Evolutionary conservation across 768 basidiomycete species (phyloP), one percentile per base, ranked within the genome.

Genomic region (Mycena rebaudengoi): DNA sequence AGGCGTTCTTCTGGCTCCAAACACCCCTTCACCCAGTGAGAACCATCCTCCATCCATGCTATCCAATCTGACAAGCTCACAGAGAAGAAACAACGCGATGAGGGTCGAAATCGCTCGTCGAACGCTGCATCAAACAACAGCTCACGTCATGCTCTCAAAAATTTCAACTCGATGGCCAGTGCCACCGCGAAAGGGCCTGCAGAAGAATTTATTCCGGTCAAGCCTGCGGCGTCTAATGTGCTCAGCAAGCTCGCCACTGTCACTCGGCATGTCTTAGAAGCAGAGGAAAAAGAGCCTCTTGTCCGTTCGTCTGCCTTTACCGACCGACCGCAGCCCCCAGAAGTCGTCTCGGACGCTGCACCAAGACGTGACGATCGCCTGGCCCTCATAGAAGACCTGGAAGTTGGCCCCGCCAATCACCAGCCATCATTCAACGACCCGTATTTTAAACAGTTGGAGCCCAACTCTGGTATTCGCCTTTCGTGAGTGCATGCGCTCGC

Each of bases 391-490:
- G 92, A 98, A 67, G 86, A 91, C 28, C 81, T 99, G 14, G 77
- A 87, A 65, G 82, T 88, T 45, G 96, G 96, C 0, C 95, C 96
- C 8, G 82, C 81, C 49, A 89, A 95, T 37, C 91, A 94, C 73
- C 86, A 79, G 14, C 80, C 92, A 16, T 86, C 88, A 0, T 78
- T 80, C 32, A 90, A 92, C 21, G 95, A 96, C 71, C 91, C 92
- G 0, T 69, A 79, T 16, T 99, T 96, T 71, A 82, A 90, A 65
- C 85, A 79, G 50, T 74, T 96, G 5, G 98, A 99, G 74, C 98
- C 98, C 1, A 92, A 98, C 77, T 96, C 95, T 28, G 87, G 90
- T 6, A 97, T 98, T 49, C 84, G 89, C 51, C 82, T 99, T 25
- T 82, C 76, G 96, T 98, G 72, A 60, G 93, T 85, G 23, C 26